Evolutionary conservation across 2,329 filamentous ascomycete species (phyloP), one percentile per base, ranked within the genome.

Genomic region (Zalaria sp.): DNA sequence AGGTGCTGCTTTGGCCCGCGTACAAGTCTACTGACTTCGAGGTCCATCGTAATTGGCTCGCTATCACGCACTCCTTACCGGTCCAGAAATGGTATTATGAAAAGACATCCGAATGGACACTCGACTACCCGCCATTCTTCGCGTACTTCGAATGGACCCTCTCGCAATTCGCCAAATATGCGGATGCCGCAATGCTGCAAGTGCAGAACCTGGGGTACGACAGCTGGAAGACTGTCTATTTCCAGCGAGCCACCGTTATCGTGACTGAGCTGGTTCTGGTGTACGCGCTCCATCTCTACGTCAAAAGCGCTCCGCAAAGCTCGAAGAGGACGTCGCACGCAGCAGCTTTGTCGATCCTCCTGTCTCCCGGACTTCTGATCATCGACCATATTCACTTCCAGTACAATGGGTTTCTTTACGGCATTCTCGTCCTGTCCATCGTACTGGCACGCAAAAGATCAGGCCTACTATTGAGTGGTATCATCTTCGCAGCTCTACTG

Each of bases 1-100:
- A 96, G 67, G 70, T 95, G 47, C 77, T 96, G 45, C 72, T 96
- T 43, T 91, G 94, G 63, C 89, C 89, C 27, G 83, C 89, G 52
- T 96, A 96, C 71, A 95, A 93, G 71, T 98, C 91, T 4, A 98
- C 91, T 53, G 91, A 98, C 62, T 98, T 98, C 56, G 91, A 98
- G 63, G 91, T 98, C 42, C 91, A 98, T 65, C 81, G 91, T 50
- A 98, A 98, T 68, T 98, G 91, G 91, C 78, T 98, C 34, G 91
- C 91, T 48, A 86, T 96, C 52, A 96, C 91, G 4, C 73, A 94
- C 64, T 93, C 83, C 47, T 72, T 96, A 18, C 84, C 89, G 3
- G 65, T 88, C 39, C 78, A 83, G 61, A 72, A 93, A 51, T 98
- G 91, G 91, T 98, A 98, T 65, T 88, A 81, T 58, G 91, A 98